phyloP scores from a whole-genome alignment of 257 asterid species.

The Solanum boliviense region DNA sequence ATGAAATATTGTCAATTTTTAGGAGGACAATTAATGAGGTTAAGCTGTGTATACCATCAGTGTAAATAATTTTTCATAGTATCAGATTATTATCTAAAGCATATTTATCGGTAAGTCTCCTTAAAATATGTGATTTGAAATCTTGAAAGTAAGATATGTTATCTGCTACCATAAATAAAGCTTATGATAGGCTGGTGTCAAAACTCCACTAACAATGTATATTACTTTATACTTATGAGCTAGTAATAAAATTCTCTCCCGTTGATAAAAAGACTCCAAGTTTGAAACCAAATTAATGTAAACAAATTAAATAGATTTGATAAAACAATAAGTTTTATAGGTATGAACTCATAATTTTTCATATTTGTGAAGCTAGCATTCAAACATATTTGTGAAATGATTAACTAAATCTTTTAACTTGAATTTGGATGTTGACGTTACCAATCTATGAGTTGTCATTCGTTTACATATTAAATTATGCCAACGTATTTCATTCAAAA shows the following conservation, averaged over 20 bases:
- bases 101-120: no score
- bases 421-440: neutral
- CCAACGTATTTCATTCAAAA: neutral
- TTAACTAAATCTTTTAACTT: neutral
- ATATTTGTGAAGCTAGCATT: neutral
- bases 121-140: neutral
- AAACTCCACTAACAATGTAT: neutral
- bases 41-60: no score
- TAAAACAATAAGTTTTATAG: neutral
- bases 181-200: neutral
- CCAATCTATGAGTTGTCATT: constrained; percentile 5
- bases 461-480: constrained; percentile 1
- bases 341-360: neutral
- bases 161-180: neutral
- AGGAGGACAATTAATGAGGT: neutral
- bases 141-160: no score
- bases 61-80: no score
- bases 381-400: constrained; percentile 1
- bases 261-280: neutral
- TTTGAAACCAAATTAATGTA: neutral
- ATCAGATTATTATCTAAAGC: no score
- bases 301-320: neutral
- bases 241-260: neutral
- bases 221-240: neutral
- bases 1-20: neutral